phyloP scores from a whole-genome alignment of 805 yeast genomes.

The Suhomyces sp. region DNA sequence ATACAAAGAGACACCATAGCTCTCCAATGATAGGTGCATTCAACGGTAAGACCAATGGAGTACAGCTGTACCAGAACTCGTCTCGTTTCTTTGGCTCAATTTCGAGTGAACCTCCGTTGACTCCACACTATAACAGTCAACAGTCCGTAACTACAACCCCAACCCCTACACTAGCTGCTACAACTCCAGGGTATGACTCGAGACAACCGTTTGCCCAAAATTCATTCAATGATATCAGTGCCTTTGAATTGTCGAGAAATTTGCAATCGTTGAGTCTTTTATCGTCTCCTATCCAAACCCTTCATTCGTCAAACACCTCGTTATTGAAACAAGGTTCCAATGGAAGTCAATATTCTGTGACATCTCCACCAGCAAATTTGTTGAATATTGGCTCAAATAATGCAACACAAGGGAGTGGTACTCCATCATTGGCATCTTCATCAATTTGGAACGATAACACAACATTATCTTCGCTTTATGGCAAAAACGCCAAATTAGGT shows the following conservation, averaged over 20 bases:
- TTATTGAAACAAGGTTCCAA: slow-evolving; percentile 1
- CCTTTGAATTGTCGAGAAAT: slow-evolving; percentile 1
- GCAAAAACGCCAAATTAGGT: slow-evolving; percentile 1
- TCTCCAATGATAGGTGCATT: slow-evolving; percentile 16
- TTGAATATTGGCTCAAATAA: slow-evolving; percentile 1
- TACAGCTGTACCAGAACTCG: background rate
- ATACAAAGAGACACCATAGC: slow-evolving; percentile 13
- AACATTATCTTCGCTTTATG: background rate
- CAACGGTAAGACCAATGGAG: slow-evolving; percentile 1
- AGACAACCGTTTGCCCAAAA: background rate
- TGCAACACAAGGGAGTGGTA: slow-evolving; percentile 9
- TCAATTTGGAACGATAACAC: slow-evolving; percentile 13
- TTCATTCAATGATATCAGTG: slow-evolving; percentile 1
- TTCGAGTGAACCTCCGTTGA: background rate
- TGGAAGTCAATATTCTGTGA: background rate
- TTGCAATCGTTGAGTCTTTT: slow-evolving; percentile 2
- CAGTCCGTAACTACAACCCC: slow-evolving; percentile 3
- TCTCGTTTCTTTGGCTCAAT: background rate
- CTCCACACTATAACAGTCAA: background rate
- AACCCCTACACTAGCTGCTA: background rate
- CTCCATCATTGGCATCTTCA: slow-evolving; percentile 7
- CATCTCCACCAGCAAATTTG: background rate
- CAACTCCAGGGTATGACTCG: slow-evolving; percentile 1
- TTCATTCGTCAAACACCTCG: background rate
- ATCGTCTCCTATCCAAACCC: slow-evolving; percentile 1